Conservation (phyloP, 345 rosid genomes). For the Eucalyptus curtisii region DNA sequence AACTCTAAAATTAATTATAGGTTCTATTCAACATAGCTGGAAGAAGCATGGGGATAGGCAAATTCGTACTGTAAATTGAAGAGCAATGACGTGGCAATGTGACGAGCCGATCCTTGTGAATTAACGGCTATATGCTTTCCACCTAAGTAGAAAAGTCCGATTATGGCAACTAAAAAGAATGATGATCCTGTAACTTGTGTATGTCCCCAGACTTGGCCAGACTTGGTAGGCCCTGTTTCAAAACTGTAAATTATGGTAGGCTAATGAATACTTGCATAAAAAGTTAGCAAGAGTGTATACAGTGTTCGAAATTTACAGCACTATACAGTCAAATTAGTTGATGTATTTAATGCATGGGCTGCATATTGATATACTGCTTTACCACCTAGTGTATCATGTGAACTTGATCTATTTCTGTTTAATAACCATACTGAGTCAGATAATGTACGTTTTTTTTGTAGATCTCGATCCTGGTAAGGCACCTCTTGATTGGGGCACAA, state of each 20-base stretch:
- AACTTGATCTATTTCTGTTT: neutral
- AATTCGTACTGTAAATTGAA: neutral
- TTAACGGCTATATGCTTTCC: neutral
- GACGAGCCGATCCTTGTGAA: neutral
- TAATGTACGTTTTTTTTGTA: neutral
- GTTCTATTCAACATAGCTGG: neutral
- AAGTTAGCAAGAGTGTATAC: neutral
- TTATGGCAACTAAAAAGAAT: neutral
- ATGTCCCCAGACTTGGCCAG: neutral
- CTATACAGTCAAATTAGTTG: neutral
- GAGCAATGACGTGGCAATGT: neutral
- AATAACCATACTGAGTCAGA: neutral
- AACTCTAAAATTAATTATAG: neutral
- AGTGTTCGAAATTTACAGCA: neutral
- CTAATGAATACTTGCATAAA: neutral
- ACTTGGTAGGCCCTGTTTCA: neutral
- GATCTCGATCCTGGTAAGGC: constrained; percentile 42
- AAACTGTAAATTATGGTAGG: neutral
- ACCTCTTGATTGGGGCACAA: constrained; percentile 62
- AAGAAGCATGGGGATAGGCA: neutral
- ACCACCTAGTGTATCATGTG: neutral
- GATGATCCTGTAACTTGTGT: neutral
- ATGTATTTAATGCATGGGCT: neutral
- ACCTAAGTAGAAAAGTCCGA: neutral
- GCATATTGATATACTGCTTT: neutral